phyloP scores from a whole-genome alignment of 2,329 filamentous ascomycete species.

The Cadophora malorum region DNA sequence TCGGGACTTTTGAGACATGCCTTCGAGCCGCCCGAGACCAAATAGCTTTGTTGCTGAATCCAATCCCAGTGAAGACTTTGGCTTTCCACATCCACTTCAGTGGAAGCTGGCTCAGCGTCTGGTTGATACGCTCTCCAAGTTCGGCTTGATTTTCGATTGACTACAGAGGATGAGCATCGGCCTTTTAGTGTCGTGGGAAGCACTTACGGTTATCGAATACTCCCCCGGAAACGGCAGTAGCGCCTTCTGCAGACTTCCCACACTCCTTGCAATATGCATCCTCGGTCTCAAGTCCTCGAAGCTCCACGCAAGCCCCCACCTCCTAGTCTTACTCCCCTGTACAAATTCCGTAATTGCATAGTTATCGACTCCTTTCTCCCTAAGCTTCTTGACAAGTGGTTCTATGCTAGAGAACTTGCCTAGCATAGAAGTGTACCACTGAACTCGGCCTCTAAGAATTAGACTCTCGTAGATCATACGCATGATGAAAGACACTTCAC shows the following conservation, averaged over 20 bases:
- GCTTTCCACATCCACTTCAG: constrained; percentile 44
- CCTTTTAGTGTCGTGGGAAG: neutral
- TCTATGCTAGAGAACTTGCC: constrained; percentile 78
- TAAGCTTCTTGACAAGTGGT: constrained; percentile 63
- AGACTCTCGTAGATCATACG: constrained; percentile 76
- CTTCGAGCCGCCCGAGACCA: constrained; percentile 47
- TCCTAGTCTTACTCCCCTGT: constrained; percentile 77
- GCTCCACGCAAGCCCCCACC: constrained; percentile 92
- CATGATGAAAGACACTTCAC: constrained; percentile 77
- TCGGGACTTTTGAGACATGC: constrained; percentile 44
- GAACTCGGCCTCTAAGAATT: constrained; percentile 62
- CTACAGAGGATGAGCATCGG: neutral
- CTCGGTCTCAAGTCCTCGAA: constrained; percentile 71
- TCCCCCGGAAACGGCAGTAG: constrained; percentile 59
- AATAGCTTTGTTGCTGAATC: constrained; percentile 44
- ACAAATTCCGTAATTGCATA: constrained; percentile 83
- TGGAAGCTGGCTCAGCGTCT: constrained; percentile 35
- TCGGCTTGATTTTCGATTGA: constrained; percentile 5
- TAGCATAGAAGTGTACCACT: constrained; percentile 93
- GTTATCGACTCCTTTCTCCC: constrained; percentile 69
- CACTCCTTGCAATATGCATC: constrained; percentile 49
- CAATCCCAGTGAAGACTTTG: constrained; percentile 36
- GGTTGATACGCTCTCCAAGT: constrained; percentile 41
- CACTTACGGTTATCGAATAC: constrained; percentile 48
- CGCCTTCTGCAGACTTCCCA: constrained; percentile 52